Evolutionary conservation across 768 basidiomycete genomes (phyloP), one percentile per base, ranked within the genome.

Genomic region (Leucocoprinus leucothites): DNA sequence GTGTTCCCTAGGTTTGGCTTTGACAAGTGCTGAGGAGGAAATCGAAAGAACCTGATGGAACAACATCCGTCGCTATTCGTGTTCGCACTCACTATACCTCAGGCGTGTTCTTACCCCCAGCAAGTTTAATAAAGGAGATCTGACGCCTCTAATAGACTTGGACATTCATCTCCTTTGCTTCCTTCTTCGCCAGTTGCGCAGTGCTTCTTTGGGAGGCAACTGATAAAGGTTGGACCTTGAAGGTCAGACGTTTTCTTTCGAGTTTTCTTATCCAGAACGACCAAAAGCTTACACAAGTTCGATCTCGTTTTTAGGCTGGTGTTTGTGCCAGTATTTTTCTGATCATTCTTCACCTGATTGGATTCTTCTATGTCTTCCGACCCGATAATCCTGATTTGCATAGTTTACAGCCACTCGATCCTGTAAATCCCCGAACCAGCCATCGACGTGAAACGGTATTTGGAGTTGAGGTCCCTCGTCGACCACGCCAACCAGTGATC

Each of bases 61-160:
- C 31, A 47, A 19, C 46, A 53, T 22, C 57, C 57, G 6, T 19
- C 3, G n/a, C 21, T 53, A 25, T 58, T 53, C 19, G 24, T 48
- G 25, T 53, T 58, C 22, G 26, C 57, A 14, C 18, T 58, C n/a
- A 26, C 31, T 1, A 58, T 58, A 19, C 57, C 57, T 8, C 57
- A 58, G 48, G 57, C 53, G 16, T 19, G 26, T 40, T 41, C 40
- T 19, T 41, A 41, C 18, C 14, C 18, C 40, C 14, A 41, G 16
- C 6, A 16, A 7, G 14, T 49, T 11, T 31, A 5, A 31, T 5
- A 11, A 5, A 31, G 31, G 31, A 5, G 6, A 31, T 5, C 31
- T 31, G 11, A 31, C 31, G 6, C n/a, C 31, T 11, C 31, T 16
- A 3, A 43, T n/a, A 58, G 57, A 53, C 57, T 9, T 58, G 57